Conservation (phyloP, 1,139 yeast genomes). For the Geotrichum klebahnii region DNA sequence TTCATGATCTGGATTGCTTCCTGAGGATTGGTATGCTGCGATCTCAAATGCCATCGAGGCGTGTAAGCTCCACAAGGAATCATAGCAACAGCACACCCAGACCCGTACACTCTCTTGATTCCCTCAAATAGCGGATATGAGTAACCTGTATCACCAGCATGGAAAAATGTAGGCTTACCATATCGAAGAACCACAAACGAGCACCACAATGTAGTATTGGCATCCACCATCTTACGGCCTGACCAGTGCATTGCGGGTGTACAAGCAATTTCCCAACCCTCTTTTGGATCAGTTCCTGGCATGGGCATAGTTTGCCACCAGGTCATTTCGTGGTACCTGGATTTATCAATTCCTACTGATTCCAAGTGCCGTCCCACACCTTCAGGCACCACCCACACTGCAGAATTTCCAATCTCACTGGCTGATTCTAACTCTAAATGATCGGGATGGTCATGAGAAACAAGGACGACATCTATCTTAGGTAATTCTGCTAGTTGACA, state of each 20-base stretch:
- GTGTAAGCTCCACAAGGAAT: conserved; percentile 93
- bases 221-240: conserved; percentile 71
- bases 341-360: conserved; percentile 52
- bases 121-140: conserved; percentile 62
- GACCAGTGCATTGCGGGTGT: conserved; percentile 99
- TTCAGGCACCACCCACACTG: conserved; percentile 80
- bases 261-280: conserved; percentile 73
- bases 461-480: conserved; percentile 64
- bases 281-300: conserved; percentile 38
- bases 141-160: conserved; percentile 94
- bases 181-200: conserved; percentile 67
- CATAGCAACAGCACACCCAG: conserved; percentile 61
- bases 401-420: conserved; percentile 53
- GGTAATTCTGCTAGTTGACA: conserved; percentile 61
- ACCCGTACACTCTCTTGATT: conserved; percentile 62
- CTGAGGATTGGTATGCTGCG: conserved; percentile 79
- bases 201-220: conserved; percentile 83
- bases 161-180: conserved; percentile 69
- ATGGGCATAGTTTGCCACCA: conserved; percentile 81
- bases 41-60: conserved; percentile 90
- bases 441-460: conserved; percentile 94
- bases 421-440: conserved; percentile 70
- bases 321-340: conserved; percentile 58
- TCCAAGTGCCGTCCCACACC: conserved; percentile 65
- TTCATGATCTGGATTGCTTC: conserved; percentile 69